A percentile compares a stretch with the other conserved stretches of the same genome.
Conservation (phyloP, 2,329 filamentous ascomycete genomes). For the Colletotrichum limetticola region DNA sequence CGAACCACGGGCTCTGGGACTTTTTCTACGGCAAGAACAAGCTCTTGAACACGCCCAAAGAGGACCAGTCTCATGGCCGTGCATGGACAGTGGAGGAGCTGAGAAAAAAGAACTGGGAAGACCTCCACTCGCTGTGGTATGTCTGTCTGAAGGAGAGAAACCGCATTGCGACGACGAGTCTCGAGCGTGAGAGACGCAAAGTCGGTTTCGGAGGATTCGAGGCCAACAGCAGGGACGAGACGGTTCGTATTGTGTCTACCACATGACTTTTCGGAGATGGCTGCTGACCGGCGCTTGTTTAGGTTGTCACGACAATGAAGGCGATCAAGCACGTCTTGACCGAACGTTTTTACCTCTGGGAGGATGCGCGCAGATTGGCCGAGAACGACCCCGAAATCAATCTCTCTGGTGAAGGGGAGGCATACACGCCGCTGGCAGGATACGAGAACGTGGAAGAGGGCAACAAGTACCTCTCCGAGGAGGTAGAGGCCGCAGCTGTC, state of each 20-base stretch:
- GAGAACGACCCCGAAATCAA: constrained; percentile 75
- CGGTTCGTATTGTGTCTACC: constrained; percentile 63
- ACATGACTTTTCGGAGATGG: background rate
- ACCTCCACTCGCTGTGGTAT: constrained; percentile 94
- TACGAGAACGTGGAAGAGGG: constrained; percentile 45
- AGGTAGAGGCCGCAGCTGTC: background rate
- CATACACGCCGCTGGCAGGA: constrained; percentile 58
- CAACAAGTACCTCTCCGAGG: constrained; percentile 12
- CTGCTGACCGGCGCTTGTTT: constrained; percentile 26
- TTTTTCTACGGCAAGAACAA: constrained; percentile 84
- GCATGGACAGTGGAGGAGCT: constrained; percentile 89
- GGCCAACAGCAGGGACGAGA: constrained; percentile 68
- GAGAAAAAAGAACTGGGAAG: constrained; percentile 90
- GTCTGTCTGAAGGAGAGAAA: constrained; percentile 92
- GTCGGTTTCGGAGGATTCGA: constrained; percentile 81
- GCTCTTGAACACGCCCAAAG: constrained; percentile 76
- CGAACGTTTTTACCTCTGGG: constrained; percentile 89
- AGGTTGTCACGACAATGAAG: constrained; percentile 83
- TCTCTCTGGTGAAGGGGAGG: constrained; percentile 59
- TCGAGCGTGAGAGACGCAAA: constrained; percentile 74
- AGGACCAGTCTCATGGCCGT: constrained; percentile 79
- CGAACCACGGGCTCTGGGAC: constrained; percentile 88
- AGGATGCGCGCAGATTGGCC: constrained; percentile 76
- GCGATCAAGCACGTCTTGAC: constrained; percentile 86
- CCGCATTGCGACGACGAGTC: constrained; percentile 80